Conservation (phyloP, 345 rosid species). For the Populus tremula region DNA sequence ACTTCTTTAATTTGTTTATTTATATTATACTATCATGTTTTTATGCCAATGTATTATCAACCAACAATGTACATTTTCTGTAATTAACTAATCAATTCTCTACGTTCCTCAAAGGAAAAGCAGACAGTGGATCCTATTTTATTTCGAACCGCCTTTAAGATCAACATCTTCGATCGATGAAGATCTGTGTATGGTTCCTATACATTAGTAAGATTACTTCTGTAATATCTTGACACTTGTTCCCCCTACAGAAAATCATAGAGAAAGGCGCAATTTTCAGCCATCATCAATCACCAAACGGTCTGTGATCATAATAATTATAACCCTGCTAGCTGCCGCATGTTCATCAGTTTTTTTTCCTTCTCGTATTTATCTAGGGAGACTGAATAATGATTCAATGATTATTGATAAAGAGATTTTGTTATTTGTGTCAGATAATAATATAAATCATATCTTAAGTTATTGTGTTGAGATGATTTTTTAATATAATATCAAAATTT, state of each 20-base stretch:
- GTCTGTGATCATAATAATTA: conserved; percentile 6
- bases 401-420: conserved; percentile 21
- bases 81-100: background rate
- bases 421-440: background rate
- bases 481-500: no score
- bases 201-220: conserved; percentile 14
- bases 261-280: background rate
- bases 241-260: conserved; percentile 22
- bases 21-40: no score
- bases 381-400: conserved; percentile 23
- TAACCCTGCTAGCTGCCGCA: background rate
- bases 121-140: background rate
- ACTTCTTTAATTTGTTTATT: background rate
- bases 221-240: conserved; percentile 25
- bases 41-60: background rate
- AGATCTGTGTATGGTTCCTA: conserved; percentile 12
- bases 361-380: background rate
- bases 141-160: background rate
- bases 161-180: background rate
- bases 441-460: no score
- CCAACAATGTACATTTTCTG: background rate
- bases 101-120: background rate
- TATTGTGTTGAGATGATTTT: no score
- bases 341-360: background rate
- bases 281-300: background rate